Evolutionary conservation across 169 alveolate genomes (phyloP).

Genomic region (Pseudocohnilembus persalinus): DNA sequence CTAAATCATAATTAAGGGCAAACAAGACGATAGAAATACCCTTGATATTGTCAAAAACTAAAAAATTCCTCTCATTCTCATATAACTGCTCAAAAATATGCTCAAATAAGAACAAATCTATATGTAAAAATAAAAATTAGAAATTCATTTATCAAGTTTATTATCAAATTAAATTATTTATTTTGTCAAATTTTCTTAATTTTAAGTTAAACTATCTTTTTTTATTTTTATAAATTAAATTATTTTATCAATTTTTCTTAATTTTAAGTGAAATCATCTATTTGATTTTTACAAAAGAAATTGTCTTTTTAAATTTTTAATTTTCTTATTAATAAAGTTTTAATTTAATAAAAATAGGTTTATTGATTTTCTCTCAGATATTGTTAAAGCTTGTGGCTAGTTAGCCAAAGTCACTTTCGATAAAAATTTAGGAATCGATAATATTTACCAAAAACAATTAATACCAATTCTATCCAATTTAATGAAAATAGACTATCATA

Average conservation of each 20-base stretch:
- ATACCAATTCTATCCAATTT: slow-evolving; percentile 49
- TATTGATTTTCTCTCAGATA: slow-evolving; percentile 60
- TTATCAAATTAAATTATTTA: too few relatives aligned
- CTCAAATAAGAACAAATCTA: slow-evolving; percentile 44
- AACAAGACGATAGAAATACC: slow-evolving; percentile 57
- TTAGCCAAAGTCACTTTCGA: slow-evolving; percentile 62
- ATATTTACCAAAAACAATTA: slow-evolving; percentile 44
- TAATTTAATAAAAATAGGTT: too few relatives aligned
- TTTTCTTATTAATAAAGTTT: too few relatives aligned
- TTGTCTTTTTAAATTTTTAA: too few relatives aligned
- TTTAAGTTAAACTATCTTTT: too few relatives aligned
- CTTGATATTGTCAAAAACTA: slow-evolving; percentile 66
- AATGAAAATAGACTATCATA: slow-evolving; percentile 5
- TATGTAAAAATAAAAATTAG: neutral
- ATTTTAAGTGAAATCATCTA: too few relatives aligned
- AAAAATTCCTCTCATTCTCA: slow-evolving; percentile 51
- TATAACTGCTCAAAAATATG: slow-evolving; percentile 38
- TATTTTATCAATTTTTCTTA: too few relatives aligned
- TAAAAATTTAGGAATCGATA: slow-evolving; percentile 55
- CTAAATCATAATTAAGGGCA: slow-evolving; percentile 54
- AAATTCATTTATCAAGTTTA: too few relatives aligned
- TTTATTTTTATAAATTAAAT: too few relatives aligned
- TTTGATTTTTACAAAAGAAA: too few relatives aligned
- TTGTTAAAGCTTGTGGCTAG: slow-evolving; percentile 56
- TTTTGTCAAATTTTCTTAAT: too few relatives aligned